Percentiles rank a stretch among this genome's conserved stretches.
Conservation (phyloP, 2,329 filamentous ascomycete genomes). For the Camillea tinctor region DNA sequence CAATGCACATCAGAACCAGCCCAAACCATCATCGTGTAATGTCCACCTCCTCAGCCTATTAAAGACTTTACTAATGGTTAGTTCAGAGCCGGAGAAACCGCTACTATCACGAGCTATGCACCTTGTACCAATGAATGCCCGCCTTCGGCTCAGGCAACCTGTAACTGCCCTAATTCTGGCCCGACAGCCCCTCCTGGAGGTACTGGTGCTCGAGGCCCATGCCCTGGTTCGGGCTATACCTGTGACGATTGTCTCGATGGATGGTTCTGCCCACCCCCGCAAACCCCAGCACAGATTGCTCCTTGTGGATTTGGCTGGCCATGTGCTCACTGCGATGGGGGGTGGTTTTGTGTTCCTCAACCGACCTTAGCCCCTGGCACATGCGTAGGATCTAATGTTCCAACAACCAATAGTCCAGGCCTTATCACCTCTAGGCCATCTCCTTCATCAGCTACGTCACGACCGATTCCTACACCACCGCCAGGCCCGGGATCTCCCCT, state of each 20-base stretch:
- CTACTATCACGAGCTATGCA: constrained; percentile 19
- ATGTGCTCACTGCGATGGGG: constrained; percentile 35
- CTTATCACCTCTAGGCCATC: constrained; percentile 6
- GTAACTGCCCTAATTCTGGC: constrained; percentile 17
- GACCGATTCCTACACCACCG: constrained; percentile 1
- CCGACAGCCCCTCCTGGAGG: constrained; percentile 13
- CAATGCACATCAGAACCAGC: constrained; percentile 2
- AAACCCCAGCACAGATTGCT: constrained; percentile 34
- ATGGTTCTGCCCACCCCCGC: constrained; percentile 37
- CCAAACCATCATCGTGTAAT: constrained; percentile 15
- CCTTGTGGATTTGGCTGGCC: constrained; percentile 39
- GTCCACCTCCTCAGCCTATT: not conserved
- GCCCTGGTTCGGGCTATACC: constrained; percentile 36
- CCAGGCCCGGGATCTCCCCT: not conserved
- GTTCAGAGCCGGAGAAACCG: constrained; percentile 12
- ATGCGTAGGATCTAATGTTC: constrained; percentile 12
- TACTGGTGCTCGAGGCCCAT: constrained; percentile 29
- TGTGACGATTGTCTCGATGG: constrained; percentile 36
- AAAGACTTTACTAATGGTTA: not conserved
- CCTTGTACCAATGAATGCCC: constrained; percentile 20
- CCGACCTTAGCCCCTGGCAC: constrained; percentile 20
- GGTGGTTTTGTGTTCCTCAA: constrained; percentile 37
- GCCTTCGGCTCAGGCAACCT: constrained; percentile 12
- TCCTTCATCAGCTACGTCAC: not conserved
- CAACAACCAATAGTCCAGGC: constrained; percentile 10